Evolutionary conservation across 2,329 filamentous ascomycete genomes (phyloP).

Genomic region (Cadophora sp.): DNA sequence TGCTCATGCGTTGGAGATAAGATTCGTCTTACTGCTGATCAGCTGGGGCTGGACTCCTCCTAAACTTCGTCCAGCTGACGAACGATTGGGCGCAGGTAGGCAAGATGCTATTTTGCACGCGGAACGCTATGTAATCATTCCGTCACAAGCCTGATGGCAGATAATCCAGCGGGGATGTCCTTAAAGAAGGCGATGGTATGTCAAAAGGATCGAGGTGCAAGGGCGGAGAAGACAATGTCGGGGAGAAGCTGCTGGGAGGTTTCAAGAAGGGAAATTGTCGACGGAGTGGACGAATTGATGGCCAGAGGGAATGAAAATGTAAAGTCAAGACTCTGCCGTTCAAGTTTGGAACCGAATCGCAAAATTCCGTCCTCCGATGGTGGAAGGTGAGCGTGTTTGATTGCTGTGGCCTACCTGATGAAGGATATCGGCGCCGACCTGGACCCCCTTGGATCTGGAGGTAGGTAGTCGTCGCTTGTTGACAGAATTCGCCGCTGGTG

Average conservation of each 20-base stretch:
- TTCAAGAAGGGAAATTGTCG: neutral
- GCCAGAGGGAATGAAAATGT: neutral
- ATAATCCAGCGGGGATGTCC: too few relatives aligned
- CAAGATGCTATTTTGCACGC: neutral
- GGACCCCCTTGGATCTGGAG: neutral
- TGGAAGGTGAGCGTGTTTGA: neutral
- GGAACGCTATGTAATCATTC: too few relatives aligned
- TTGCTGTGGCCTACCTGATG: neutral
- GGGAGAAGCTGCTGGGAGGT: neutral
- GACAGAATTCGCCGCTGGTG: neutral
- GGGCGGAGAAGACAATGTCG: too few relatives aligned
- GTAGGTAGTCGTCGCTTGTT: slow-evolving; percentile 5
- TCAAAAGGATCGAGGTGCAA: too few relatives aligned
- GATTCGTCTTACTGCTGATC: neutral
- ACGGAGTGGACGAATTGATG: neutral
- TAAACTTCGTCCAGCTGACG: neutral
- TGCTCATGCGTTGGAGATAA: neutral
- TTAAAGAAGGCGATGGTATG: too few relatives aligned
- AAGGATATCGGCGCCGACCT: neutral
- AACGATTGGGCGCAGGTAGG: neutral
- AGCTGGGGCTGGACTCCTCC: neutral
- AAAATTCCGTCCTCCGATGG: neutral
- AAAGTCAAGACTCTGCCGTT: neutral
- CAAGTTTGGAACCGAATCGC: neutral
- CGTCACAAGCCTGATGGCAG: too few relatives aligned